phyloP scores from a whole-genome alignment of 2,329 filamentous ascomycete species.

The Sarocladium strictum region DNA sequence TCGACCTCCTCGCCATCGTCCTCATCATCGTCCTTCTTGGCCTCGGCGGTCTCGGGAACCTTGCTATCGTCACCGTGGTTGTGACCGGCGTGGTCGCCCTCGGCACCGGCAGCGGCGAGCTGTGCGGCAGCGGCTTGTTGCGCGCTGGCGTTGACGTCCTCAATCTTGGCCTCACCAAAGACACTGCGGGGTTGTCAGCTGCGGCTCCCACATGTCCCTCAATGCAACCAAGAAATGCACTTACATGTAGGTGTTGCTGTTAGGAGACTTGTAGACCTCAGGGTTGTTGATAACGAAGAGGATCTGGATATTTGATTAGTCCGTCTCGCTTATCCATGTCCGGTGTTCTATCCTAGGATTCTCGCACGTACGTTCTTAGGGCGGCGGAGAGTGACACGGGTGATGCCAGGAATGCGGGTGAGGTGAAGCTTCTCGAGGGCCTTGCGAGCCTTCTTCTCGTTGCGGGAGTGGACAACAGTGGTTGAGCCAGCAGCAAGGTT shows the following conservation, averaged over 20 bases:
- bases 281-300: slow-evolving; percentile 99
- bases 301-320: slow-evolving; percentile 55
- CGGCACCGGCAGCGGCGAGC: slow-evolving; percentile 66
- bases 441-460: slow-evolving; percentile 99
- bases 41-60: slow-evolving; percentile 55
- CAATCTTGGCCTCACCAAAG: slow-evolving; percentile 99
- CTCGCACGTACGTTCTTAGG: slow-evolving; percentile 88
- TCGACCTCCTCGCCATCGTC: slow-evolving; percentile 96
- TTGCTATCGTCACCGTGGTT: slow-evolving; percentile 64
- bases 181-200: slow-evolving; percentile 53
- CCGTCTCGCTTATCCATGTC: background rate
- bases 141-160: slow-evolving; percentile 97
- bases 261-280: slow-evolving; percentile 98
- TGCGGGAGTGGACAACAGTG: slow-evolving; percentile 92
- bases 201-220: background rate
- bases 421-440: slow-evolving; percentile 97
- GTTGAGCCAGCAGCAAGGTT: slow-evolving; percentile 76
- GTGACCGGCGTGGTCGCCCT: slow-evolving; percentile 65
- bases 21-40: slow-evolving; percentile 77
- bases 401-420: slow-evolving; percentile 95
- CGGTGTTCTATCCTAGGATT: background rate
- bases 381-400: slow-evolving; percentile 92
- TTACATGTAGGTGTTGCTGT: slow-evolving; percentile 99
- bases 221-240: slow-evolving; percentile 28
- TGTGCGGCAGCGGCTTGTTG: slow-evolving; percentile 95